Conservation (phyloP, 768 basidiomycete genomes). For the Lactarius sanguifluus region DNA sequence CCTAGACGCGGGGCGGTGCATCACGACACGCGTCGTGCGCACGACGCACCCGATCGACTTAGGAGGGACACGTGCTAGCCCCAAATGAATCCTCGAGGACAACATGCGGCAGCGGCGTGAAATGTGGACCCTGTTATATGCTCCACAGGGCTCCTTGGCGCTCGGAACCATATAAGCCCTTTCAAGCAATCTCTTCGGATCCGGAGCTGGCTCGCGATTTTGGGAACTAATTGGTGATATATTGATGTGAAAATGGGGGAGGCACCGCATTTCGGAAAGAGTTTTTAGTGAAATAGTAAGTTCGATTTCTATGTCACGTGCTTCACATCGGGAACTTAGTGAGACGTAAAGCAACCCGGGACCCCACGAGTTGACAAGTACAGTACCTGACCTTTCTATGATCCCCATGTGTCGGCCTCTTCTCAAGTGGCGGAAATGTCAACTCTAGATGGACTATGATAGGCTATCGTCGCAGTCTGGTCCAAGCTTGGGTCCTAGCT, state of each 20-base stretch:
- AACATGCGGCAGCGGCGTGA: constrained; percentile 1
- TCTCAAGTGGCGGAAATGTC: background rate
- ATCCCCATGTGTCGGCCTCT: background rate
- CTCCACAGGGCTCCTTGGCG: background rate
- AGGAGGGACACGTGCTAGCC: background rate
- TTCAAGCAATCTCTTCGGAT: background rate
- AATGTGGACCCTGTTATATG: no score
- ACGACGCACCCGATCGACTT: background rate
- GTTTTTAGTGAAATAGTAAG: background rate
- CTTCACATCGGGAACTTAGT: background rate
- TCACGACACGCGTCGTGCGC: background rate
- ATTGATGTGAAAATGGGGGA: background rate
- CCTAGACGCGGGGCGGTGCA: background rate
- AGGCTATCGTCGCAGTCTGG: background rate
- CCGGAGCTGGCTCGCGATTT: background rate
- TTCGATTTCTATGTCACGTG: background rate
- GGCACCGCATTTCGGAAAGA: background rate
- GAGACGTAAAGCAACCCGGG: no score
- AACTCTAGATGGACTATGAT: background rate
- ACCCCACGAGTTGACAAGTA: background rate
- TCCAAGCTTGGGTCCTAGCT: no score
- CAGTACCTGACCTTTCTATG: background rate
- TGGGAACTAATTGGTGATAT: background rate
- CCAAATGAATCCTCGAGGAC: constrained; percentile 15
- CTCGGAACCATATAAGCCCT: background rate